These are phyloP conservation scores for Penicillium polonicum DNA, from an alignment of 2,329 filamentous ascomycete species.

Conservation along the genomic window DNA sequence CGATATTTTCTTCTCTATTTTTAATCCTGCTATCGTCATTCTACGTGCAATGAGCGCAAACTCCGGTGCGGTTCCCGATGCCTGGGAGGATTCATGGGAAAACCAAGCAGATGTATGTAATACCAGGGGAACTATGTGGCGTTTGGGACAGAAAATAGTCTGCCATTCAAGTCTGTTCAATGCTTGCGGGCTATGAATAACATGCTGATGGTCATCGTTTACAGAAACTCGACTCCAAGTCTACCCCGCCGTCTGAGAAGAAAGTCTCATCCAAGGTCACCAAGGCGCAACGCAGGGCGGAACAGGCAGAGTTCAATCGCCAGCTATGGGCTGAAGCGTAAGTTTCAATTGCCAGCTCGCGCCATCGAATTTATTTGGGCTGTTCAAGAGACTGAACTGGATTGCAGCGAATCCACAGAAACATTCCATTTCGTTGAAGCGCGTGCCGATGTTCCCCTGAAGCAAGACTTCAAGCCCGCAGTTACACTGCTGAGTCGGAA, in stretches of 20 bases:
- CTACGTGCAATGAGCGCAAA: conserved; percentile 40
- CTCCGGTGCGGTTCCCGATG: conserved; percentile 64
- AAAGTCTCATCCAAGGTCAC: conserved; percentile 57
- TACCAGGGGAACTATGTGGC: neutral
- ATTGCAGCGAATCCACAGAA: conserved; percentile 66
- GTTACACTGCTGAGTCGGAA: conserved; percentile 85
- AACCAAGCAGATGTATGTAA: conserved; percentile 65
- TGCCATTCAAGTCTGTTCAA: neutral
- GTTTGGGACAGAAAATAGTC: neutral
- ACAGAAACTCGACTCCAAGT: conserved; percentile 42
- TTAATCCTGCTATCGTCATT: neutral
- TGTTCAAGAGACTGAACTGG: neutral
- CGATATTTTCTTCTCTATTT: neutral
- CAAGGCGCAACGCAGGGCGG: conserved; percentile 73
- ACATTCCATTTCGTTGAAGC: conserved; percentile 74
- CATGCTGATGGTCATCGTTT: conserved; percentile 9
- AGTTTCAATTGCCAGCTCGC: neutral
- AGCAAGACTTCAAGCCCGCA: conserved; percentile 72
- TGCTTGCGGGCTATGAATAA: neutral
- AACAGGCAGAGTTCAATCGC: conserved; percentile 79
- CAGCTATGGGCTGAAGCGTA: conserved; percentile 90
- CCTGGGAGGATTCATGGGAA: conserved; percentile 94
- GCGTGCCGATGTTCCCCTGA: conserved; percentile 61
- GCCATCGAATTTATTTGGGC: neutral
- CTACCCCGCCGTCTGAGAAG: conserved; percentile 44